These are phyloP conservation scores for Penicillium daleae DNA, from an alignment of 495 filamentous ascomycete species.

Conservation along the genomic window DNA sequence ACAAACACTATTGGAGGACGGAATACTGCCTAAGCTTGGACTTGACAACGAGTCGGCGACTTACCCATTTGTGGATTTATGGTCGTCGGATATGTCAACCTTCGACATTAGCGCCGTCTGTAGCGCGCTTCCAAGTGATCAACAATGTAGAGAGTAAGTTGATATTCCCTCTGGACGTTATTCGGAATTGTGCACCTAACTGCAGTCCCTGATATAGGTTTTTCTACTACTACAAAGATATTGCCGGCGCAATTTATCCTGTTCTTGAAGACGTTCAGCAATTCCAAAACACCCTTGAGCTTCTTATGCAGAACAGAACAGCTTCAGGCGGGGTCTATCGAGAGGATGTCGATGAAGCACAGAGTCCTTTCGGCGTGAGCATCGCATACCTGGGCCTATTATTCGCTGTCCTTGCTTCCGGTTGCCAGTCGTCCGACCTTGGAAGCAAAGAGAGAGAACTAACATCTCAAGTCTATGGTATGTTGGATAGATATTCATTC, in stretches of 20 bases:
- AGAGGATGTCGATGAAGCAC: conserved; percentile 39
- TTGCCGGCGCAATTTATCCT: conserved; percentile 81
- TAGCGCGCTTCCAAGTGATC: conserved; percentile 67
- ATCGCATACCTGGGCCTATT: conserved; percentile 70
- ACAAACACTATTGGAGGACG: conserved; percentile 69
- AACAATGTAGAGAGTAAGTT: conserved; percentile 67
- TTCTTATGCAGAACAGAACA: conserved; percentile 67
- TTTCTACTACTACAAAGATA: conserved; percentile 77
- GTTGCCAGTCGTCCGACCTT: conserved; percentile 77
- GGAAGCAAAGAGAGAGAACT: conserved; percentile 61
- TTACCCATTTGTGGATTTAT: conserved; percentile 74
- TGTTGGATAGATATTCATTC: not conserved
- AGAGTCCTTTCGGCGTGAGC: conserved; percentile 59
- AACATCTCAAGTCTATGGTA: conserved; percentile 63
- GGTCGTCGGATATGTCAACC: conserved; percentile 68
- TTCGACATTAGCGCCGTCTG: conserved; percentile 71
- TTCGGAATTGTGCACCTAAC: conserved; percentile 4
- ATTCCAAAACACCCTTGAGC: conserved; percentile 69
- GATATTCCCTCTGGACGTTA: not conserved
- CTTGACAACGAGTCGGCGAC: conserved; percentile 81
- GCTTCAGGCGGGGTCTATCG: conserved; percentile 48
- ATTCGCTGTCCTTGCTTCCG: conserved; percentile 79
- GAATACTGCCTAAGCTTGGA: conserved; percentile 78
- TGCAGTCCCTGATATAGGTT: conserved; percentile 49
- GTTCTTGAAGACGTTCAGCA: conserved; percentile 72